These are phyloP conservation scores for Chrysosphaeria jannelii DNA, from an alignment of 2,329 filamentous ascomycete species.

Conservation along the genomic window DNA sequence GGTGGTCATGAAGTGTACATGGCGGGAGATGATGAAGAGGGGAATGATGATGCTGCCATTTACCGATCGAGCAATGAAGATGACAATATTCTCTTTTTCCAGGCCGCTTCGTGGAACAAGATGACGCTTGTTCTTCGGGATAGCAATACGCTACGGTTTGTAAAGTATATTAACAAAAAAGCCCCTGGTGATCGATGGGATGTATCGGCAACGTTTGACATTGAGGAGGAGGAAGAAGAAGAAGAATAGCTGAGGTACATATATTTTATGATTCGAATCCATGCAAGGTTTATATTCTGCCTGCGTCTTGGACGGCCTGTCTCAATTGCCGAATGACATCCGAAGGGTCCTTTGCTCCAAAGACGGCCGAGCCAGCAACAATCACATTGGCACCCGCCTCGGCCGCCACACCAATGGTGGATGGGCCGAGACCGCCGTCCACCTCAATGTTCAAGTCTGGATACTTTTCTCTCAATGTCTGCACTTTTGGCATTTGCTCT, in stretches of 20 bases:
- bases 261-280: too few relatives aligned
- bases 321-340: slow-evolving; percentile 65
- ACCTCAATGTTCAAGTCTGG: slow-evolving; percentile 86
- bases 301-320: slow-evolving; percentile 26
- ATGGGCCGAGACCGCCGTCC: slow-evolving; percentile 66
- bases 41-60: slow-evolving; percentile 41
- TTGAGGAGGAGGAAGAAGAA: slow-evolving; percentile 22
- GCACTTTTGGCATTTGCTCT: slow-evolving; percentile 77
- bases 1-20: slow-evolving; percentile 79
- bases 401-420: slow-evolving; percentile 78
- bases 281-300: background rate
- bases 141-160: slow-evolving; percentile 61
- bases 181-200: slow-evolving; percentile 86
- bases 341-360: slow-evolving; percentile 64
- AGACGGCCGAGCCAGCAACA: slow-evolving; percentile 85
- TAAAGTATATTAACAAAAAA: slow-evolving; percentile 71
- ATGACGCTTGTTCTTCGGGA: slow-evolving; percentile 76
- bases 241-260: too few relatives aligned
- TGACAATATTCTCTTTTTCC: slow-evolving; percentile 33
- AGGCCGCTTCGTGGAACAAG: slow-evolving; percentile 52
- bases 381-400: slow-evolving; percentile 95
- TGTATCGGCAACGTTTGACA: slow-evolving; percentile 47
- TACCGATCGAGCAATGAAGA: slow-evolving; percentile 61
- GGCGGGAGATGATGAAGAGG: slow-evolving; percentile 49
- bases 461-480: slow-evolving; percentile 54